A percentile compares a stretch with the other conserved stretches of the same genome.
These are phyloP conservation scores for Lodderomyces margitis DNA, from an alignment of 1,139 yeast genomes.

Conservation along the genomic window DNA sequence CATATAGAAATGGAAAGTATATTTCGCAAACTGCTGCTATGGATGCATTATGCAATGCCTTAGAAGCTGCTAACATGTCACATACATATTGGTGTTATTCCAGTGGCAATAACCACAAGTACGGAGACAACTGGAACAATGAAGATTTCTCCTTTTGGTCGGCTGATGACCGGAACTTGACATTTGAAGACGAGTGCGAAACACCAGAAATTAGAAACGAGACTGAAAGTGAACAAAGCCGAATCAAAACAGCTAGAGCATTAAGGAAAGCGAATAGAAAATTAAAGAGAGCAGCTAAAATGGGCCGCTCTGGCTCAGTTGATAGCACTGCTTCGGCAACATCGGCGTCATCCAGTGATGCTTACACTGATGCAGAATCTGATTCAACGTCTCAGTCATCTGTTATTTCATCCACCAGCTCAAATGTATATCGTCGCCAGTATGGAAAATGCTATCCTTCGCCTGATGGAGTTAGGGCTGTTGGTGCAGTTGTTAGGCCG, in stretches of 20 bases:
- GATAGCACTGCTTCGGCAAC: constrained; percentile 2
- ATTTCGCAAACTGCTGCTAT: constrained; percentile 74
- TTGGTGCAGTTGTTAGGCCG: constrained; percentile 71
- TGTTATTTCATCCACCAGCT: constrained; percentile 21
- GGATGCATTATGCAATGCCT: constrained; percentile 77
- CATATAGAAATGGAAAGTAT: constrained; percentile 65
- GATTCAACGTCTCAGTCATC: constrained; percentile 11
- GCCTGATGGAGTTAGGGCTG: constrained; percentile 67
- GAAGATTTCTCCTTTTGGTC: constrained; percentile 92
- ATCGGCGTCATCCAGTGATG: background rate
- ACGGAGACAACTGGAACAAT: constrained; percentile 93
- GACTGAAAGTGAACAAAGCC: background rate
- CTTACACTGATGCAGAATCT: background rate
- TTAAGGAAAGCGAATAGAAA: constrained; percentile 3
- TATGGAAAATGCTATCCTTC: constrained; percentile 34
- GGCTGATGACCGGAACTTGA: constrained; percentile 51
- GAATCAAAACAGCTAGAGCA: background rate
- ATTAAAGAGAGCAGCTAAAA: background rate
- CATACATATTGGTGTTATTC: constrained; percentile 89
- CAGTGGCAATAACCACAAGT: constrained; percentile 63
- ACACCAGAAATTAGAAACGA: constrained; percentile 1
- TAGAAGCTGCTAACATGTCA: constrained; percentile 69
- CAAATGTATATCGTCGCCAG: constrained; percentile 22
- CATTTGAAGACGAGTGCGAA: constrained; percentile 15
- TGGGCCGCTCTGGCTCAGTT: constrained; percentile 2